Percentiles rank a stretch among this genome's conserved stretches.
Evolutionary conservation across 1,284 basidiomycete species (phyloP).

Genomic region (Hymenochaete sp.): DNA sequence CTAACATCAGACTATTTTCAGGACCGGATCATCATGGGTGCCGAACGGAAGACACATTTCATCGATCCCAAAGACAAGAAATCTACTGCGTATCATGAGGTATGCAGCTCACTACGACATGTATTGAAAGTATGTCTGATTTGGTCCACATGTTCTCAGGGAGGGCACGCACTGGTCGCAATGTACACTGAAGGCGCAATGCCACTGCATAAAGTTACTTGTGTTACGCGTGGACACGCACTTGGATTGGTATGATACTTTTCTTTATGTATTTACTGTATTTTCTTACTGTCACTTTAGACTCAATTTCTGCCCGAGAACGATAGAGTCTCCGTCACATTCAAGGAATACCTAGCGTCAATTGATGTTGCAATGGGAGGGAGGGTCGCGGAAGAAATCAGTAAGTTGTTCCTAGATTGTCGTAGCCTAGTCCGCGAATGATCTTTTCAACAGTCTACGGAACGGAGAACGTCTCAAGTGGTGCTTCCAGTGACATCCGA

Average conservation of each 20-base stretch:
- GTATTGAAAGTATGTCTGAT: constrained; percentile 9
- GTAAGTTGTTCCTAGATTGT: constrained; percentile 32
- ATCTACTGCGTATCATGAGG: constrained; percentile 92
- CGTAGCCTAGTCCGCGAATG: constrained; percentile 1
- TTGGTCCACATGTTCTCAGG: constrained; percentile 47
- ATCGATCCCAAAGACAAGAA: constrained; percentile 80
- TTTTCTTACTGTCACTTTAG: constrained; percentile 31
- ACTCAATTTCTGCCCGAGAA: constrained; percentile 83
- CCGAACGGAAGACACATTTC: constrained; percentile 81
- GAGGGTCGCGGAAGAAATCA: constrained; percentile 86
- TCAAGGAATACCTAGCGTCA: constrained; percentile 64
- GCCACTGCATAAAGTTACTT: constrained; percentile 94
- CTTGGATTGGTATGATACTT: constrained; percentile 66
- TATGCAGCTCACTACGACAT: constrained; percentile 23
- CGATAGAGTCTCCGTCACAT: constrained; percentile 65
- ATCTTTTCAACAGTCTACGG: constrained; percentile 62
- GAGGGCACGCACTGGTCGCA: constrained; percentile 87
- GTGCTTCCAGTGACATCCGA: constrained; percentile 82
- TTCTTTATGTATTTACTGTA: background rate
- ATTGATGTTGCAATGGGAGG: constrained; percentile 93
- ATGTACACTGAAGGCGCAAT: constrained; percentile 88
- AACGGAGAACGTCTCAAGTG: constrained; percentile 78
- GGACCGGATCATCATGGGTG: constrained; percentile 94
- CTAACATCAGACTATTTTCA: constrained; percentile 24
- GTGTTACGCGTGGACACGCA: constrained; percentile 87